Conservation (phyloP, 2,329 filamentous ascomycete genomes). For the Beauveria sp. region DNA sequence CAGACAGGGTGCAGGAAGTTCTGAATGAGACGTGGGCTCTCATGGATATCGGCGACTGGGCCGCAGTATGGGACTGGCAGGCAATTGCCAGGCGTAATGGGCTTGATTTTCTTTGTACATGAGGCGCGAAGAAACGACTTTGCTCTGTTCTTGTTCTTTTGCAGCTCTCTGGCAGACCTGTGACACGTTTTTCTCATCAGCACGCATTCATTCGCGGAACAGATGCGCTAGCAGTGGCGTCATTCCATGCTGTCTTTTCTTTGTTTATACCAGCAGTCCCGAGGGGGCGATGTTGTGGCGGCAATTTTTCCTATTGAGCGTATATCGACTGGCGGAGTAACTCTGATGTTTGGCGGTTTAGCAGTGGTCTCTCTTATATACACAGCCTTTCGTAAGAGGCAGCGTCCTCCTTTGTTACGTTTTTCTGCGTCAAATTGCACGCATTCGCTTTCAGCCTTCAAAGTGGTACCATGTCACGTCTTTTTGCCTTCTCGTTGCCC, state of each 20-base stretch:
- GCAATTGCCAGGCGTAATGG: slow-evolving; percentile 43
- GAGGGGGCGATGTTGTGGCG: neutral
- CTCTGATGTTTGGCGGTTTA: neutral
- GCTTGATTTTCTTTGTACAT: slow-evolving; percentile 48
- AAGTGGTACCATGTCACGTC: no score
- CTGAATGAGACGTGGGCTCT: slow-evolving; percentile 52
- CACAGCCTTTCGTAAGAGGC: neutral
- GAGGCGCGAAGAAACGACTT: slow-evolving; percentile 12
- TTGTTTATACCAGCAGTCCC: neutral
- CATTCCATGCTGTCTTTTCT: neutral
- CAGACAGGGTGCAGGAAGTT: slow-evolving; percentile 44
- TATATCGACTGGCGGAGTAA: neutral
- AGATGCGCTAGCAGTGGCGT: neutral
- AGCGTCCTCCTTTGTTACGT: neutral
- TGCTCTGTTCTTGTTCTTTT: neutral
- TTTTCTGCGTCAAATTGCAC: neutral
- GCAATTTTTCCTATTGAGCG: neutral
- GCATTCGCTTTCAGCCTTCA: neutral
- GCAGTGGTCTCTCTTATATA: neutral
- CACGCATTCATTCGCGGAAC: neutral
- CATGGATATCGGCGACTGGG: slow-evolving; percentile 51
- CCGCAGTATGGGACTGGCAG: slow-evolving; percentile 58
- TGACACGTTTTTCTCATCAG: neutral
- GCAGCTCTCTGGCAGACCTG: neutral
- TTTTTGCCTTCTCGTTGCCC: neutral